Evolutionary conservation across 2,329 filamentous ascomycete species (phyloP).

Genomic region (Colletotrichum sp.): DNA sequence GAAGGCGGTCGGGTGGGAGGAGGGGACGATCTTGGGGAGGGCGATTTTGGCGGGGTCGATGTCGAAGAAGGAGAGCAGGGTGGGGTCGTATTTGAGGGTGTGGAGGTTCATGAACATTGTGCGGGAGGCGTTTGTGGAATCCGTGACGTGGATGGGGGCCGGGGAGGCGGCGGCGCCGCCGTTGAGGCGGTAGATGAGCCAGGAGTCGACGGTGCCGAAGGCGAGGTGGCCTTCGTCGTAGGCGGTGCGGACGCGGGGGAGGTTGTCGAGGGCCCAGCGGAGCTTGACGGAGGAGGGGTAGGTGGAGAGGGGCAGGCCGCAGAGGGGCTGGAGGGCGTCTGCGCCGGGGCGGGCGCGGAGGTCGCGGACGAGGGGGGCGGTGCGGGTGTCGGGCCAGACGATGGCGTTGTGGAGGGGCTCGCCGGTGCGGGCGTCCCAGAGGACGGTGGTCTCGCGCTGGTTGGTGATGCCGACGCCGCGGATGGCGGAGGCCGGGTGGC

Average conservation of each 20-base stretch:
- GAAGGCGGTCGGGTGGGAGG: conserved; percentile 76
- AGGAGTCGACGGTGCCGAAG: conserved; percentile 88
- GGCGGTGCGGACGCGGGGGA: conserved; percentile 70
- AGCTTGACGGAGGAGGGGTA: conserved; percentile 90
- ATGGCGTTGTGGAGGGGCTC: conserved; percentile 84
- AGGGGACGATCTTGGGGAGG: conserved; percentile 84
- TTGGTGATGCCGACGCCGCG: conserved; percentile 86
- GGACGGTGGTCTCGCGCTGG: conserved; percentile 86
- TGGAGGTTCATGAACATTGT: conserved; percentile 95
- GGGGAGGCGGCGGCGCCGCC: conserved; percentile 66
- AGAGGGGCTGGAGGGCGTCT: conserved; percentile 72
- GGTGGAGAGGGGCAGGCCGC: conserved; percentile 84
- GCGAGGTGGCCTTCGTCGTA: conserved; percentile 79
- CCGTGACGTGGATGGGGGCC: conserved; percentile 76
- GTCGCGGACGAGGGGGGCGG: conserved; percentile 73
- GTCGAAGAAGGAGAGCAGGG: conserved; percentile 79
- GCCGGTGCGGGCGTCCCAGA: conserved; percentile 84
- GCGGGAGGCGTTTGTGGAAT: conserved; percentile 85
- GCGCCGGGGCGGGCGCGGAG: conserved; percentile 72
- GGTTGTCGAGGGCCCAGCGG: conserved; percentile 79
- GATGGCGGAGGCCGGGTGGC: conserved; percentile 72
- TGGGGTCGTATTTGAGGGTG: conserved; percentile 80
- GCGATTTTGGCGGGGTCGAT: conserved; percentile 72
- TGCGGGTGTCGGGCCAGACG: conserved; percentile 90
- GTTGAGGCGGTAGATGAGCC: conserved; percentile 86